These are phyloP conservation scores for Collybia sordida DNA, from an alignment of 768 basidiomycete species.

Conservation along the genomic window DNA sequence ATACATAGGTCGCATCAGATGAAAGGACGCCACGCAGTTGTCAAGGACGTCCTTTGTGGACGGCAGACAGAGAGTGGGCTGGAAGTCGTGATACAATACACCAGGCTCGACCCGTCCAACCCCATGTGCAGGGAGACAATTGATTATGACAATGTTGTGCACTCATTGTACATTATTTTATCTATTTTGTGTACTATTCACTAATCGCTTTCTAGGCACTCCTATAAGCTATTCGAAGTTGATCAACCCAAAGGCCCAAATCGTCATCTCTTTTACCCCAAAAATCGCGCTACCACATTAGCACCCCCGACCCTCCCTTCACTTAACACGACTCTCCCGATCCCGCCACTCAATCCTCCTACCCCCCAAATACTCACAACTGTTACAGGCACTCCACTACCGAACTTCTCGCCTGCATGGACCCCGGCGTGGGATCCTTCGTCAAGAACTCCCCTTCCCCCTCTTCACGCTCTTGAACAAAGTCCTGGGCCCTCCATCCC, in stretches of 20 bases:
- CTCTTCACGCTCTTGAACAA: background rate
- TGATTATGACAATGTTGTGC: background rate
- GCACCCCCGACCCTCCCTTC: too few species aligned
- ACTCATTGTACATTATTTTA: background rate
- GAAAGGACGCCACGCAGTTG: background rate
- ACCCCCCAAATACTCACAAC: background rate
- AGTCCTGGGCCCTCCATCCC: background rate
- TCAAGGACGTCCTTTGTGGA: background rate
- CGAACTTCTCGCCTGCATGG: background rate
- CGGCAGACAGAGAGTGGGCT: background rate
- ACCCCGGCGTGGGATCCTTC: constrained; percentile 1
- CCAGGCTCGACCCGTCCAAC: background rate
- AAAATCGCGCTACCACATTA: background rate
- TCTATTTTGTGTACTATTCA: background rate
- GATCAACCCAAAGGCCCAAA: background rate
- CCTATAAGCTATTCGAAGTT: background rate
- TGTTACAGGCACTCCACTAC: background rate
- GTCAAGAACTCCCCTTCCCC: background rate
- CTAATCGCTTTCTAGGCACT: background rate
- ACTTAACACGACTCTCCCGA: too few species aligned
- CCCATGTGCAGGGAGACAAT: background rate
- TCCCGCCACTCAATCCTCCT: too few species aligned
- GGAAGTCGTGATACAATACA: background rate
- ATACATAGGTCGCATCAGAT: background rate
- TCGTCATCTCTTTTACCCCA: background rate